phyloP scores from a whole-genome alignment of 2,329 filamentous ascomycete species.

The Beauveria rudraprayagi region DNA sequence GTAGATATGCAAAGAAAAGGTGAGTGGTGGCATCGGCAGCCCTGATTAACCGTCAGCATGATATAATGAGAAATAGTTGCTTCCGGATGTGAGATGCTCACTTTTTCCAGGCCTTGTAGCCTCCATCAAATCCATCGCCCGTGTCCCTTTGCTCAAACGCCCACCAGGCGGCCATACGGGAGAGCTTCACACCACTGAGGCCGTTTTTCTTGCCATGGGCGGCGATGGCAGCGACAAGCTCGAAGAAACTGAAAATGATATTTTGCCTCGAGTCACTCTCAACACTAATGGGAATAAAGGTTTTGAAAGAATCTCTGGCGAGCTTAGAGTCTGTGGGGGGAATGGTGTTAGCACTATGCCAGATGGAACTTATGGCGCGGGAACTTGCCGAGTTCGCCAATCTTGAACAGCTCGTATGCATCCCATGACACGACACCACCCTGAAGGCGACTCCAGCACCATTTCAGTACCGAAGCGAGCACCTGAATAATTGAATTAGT shows the following conservation, averaged over 20 bases:
- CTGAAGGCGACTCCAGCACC: conserved; percentile 92
- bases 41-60: conserved; percentile 35
- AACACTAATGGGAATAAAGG: conserved; percentile 89
- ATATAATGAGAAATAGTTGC: not conserved
- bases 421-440: conserved; percentile 95
- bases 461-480: conserved; percentile 88
- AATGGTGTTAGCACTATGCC: conserved; percentile 17
- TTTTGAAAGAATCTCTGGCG: conserved; percentile 88
- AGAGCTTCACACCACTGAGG: conserved; percentile 85
- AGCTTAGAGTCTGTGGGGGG: conserved; percentile 67
- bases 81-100: conserved; percentile 32
- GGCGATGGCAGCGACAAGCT: conserved; percentile 81
- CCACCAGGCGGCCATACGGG: conserved; percentile 96
- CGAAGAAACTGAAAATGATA: conserved; percentile 96
- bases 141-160: conserved; percentile 86
- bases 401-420: conserved; percentile 90
- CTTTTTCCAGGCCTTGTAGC: conserved; percentile 82
- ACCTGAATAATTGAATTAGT: conserved; percentile 47
- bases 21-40: conserved; percentile 94
- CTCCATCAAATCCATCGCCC: conserved; percentile 86
- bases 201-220: conserved; percentile 92
- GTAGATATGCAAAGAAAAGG: conserved; percentile 93
- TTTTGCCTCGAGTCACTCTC: conserved; percentile 76
- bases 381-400: conserved; percentile 75
- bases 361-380: not conserved